Base-by-base conservation (phyloP, 2,329 filamentous ascomycete genomes). In the Colletotrichum siamense region DNA sequence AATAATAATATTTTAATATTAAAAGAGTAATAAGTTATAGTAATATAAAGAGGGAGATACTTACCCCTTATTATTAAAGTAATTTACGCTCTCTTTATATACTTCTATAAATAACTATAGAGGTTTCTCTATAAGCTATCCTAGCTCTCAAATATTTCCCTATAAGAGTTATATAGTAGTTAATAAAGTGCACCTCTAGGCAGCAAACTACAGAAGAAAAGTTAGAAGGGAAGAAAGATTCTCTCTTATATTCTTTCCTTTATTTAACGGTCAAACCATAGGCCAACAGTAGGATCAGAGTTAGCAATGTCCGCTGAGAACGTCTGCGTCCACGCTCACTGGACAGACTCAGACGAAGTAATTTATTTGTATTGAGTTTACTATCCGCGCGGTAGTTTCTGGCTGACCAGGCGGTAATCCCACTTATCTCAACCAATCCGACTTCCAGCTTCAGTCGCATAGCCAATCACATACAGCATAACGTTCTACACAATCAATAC, bases 261-360 rank as follows among this genome's bases (percentile, higher is more conserved):
- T 18, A 12, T 49, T 22, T 6, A 3, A 49, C 0, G 44, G 18
- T 22, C 44, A 13, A 22, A 49, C 0, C 0, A 12, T 49, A 49
- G 9, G 44, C 44, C n/a, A 18, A 49, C 9, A n/a, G 16, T n/a
- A 4, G 18, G 44, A 49, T 49, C 44, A 10, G 44, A n/a, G 44
- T 49, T 7, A 18, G 4, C 44, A 49, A 22, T 4, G 18, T 49
- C 18, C 44, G 44, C 44, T 49, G 6, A 22, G 44, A 49, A 49
- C 1, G 44, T 49, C n/a, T 49, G 44, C 44, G 18, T 4, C 10
- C 39, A n/a, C 39, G 39, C 2, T 44, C 18, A n/a, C 3, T 12
- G 18, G 44, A 6, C 5, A 49, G 0, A 49, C 9, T 49, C 2
- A 13, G 1, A 49, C 44, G 18, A 49, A n/a, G 1, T 22, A 22